Base-by-base conservation (phyloP, 805 yeast species). In the Kodamaea laetipori region DNA sequence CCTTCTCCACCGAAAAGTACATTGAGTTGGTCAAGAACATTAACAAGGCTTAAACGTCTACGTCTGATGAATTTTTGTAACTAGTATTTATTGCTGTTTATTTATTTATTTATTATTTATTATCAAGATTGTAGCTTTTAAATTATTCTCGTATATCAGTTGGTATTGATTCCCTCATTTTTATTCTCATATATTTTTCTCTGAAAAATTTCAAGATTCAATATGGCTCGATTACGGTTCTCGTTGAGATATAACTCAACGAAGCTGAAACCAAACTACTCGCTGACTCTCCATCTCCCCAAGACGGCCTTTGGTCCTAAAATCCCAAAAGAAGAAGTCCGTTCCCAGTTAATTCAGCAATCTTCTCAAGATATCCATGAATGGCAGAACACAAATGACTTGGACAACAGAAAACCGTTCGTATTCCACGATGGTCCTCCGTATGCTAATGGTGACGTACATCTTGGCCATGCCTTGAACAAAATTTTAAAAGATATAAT, bases 371-470 rank as follows among this genome's bases (percentile, higher is more conserved):
- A 74, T 1, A 67, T 92, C 12, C 92, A 92, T 62, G 55, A 67
- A 9, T 76, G 88, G 81, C 97, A 68, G 39, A 39, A 49, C 2
- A 37, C 62, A 9, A n/a, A 65, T 69, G 39, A 27, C 23, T 3
- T 26, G 8, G 2, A 64, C 24, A 16, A 30, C 16, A 30, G 36
- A 19, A 28, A 28, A n/a, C 33, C 37, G 26, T 92, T 85, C 54
- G 75, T 84, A 1, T 67, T 94, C 1, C 97, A 90, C 54, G 99
- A 94, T 65, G 99, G 99, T 0, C 99, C 99, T 0, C 99, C 99
- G 0, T 94, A 92, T 64, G 98, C 99, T 9, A 94, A 94, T 59
- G 99, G 98, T 3, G 89, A 84, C 49, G 68, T 94, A 16, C 99
- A 94, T 61, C 63, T 90, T 39, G 89, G 98, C 43, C 99, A 94